phyloP scores from a whole-genome alignment of 1,284 basidiomycete genomes.

The Malassezia furfur region DNA sequence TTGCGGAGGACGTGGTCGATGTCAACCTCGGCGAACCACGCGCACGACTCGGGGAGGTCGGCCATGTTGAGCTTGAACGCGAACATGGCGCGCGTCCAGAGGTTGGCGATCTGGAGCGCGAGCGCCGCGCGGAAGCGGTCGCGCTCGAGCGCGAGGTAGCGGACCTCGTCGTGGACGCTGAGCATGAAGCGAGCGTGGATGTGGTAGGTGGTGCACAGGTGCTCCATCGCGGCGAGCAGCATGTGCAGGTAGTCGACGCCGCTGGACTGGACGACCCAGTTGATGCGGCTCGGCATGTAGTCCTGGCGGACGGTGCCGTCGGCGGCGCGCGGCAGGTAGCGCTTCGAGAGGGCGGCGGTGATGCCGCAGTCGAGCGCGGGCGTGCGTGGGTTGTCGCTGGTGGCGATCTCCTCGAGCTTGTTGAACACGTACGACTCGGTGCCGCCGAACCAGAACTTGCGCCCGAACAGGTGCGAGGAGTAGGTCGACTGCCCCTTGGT shows the following conservation, averaged over 20 bases:
- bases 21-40: constrained; percentile 95
- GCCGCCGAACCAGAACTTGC: constrained; percentile 93
- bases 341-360: constrained; percentile 79
- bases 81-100: constrained; percentile 89
- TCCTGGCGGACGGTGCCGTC: constrained; percentile 60
- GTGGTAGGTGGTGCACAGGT: constrained; percentile 69
- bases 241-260: constrained; percentile 97
- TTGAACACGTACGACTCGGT: constrained; percentile 98
- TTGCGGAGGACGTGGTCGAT: constrained; percentile 84
- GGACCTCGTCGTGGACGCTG: constrained; percentile 92
- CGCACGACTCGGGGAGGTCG: constrained; percentile 74
- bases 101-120: constrained; percentile 89
- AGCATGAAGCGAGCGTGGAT: constrained; percentile 89
- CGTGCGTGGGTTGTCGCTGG: constrained; percentile 75
- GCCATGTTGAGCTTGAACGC: constrained; percentile 89
- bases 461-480: constrained; percentile 32
- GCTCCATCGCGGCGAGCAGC: constrained; percentile 87
- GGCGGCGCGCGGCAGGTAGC: constrained; percentile 60
- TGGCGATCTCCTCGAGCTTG: constrained; percentile 89
- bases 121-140: constrained; percentile 80
- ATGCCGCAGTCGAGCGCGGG: constrained; percentile 90
- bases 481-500: constrained; percentile 67
- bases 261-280: constrained; percentile 98
- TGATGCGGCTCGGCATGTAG: constrained; percentile 92
- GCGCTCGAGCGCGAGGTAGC: constrained; percentile 79